These are phyloP conservation scores for Inonotus obliquus DNA, from an alignment of 1,284 basidiomycete genomes.

Conservation along the genomic window DNA sequence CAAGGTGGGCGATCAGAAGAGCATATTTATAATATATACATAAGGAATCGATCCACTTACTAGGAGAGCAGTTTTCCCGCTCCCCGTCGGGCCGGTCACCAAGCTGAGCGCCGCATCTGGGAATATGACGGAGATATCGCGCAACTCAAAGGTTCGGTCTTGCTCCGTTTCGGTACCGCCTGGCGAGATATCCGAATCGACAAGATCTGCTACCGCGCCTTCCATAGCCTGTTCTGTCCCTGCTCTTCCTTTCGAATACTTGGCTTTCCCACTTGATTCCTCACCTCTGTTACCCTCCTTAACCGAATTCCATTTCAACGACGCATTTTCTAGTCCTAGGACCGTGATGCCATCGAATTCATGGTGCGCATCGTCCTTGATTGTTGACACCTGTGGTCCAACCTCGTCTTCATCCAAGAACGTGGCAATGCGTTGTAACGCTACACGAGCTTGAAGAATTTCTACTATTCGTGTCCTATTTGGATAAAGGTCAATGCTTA, in stretches of 20 bases:
- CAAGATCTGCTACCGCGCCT: constrained; percentile 11
- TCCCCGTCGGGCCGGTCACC: constrained; percentile 71
- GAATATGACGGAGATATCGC: constrained; percentile 62
- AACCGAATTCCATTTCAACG: constrained; percentile 69
- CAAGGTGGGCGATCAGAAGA: constrained; percentile 37
- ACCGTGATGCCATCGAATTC: not conserved
- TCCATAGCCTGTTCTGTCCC: constrained; percentile 20
- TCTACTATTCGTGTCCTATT: not conserved
- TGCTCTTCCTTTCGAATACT: constrained; percentile 25
- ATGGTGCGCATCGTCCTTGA: constrained; percentile 43
- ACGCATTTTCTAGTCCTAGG: constrained; percentile 60
- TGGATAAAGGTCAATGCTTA: constrained; percentile 30
- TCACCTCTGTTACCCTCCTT: constrained; percentile 30
- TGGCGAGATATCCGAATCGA: not conserved
- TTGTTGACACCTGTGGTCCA: constrained; percentile 59
- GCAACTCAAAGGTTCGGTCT: constrained; percentile 56
- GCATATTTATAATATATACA: no score
- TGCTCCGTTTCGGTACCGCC: not conserved
- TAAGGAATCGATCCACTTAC: constrained; percentile 30
- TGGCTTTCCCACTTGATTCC: no score
- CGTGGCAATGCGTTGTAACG: constrained; percentile 74
- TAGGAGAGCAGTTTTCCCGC: constrained; percentile 75
- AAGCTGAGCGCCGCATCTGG: constrained; percentile 63
- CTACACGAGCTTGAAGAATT: constrained; percentile 58
- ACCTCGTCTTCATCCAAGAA: constrained; percentile 86